Base-by-base conservation (phyloP, 352 stramenopile genomes). In the Phytophthora sojae region DNA sequence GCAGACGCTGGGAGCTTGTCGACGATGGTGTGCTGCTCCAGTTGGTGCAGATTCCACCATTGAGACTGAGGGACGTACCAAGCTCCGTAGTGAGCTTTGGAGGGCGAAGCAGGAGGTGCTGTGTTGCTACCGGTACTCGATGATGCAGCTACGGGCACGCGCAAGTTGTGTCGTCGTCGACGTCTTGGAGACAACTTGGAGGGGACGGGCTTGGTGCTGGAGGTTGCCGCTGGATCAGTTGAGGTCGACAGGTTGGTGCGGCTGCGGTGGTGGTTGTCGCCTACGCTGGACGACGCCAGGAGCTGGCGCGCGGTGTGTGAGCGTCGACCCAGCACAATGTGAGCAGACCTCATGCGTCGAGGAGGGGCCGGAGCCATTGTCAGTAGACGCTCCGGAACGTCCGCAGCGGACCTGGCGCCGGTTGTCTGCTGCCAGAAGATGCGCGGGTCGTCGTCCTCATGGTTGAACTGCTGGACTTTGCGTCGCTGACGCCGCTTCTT, bases 1-100 rank as follows among this genome's bases (percentile, higher is more conserved):
- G 37, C 11, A 35, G 42, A 59, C 2, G 52, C 35, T 42, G 72
- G 74, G 26, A 76, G 76, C n/a, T 66, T 50, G 35, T 85, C 70
- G 6, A n/a, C 51, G 6, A 82, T 61, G 7, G 14, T 60, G 6
- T 85, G 71, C 30, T 77, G 77, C 57, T 88, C 75, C 3, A 68
- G 58, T 49, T 84, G 59, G 44, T 80, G 78, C 47, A 83, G 57
- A 3, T 60, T 42, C 82, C 84, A 90, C 84, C 84, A 92, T 53
- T 90, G 64, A 1, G 71, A 66, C 6, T 72, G 73, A 0, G 84
- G 84, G 8, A 90, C 61, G 51, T 92, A 92, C 84, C 84, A 90
- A 21, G 82, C 77, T 11, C 83, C 83, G 54, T 91, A 91, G 5
- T 71, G 54, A 1, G 67, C 52, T 55, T 80, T 66, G 12, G 59